phyloP scores from a whole-genome alignment of 2,329 filamentous ascomycete species.

The Fusarium keratoplasticum region DNA sequence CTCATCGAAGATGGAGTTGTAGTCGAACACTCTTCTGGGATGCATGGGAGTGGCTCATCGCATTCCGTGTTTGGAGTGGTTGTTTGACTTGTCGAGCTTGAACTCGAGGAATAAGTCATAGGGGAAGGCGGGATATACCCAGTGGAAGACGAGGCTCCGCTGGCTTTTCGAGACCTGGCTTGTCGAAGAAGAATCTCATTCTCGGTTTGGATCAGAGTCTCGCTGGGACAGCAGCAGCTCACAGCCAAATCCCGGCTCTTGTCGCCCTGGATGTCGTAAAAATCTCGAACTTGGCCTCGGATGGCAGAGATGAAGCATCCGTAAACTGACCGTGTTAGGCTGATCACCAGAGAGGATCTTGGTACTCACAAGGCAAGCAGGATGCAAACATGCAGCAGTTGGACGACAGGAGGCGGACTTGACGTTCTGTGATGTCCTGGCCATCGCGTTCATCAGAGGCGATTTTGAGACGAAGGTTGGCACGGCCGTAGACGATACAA shows the following conservation, averaged over 20 bases:
- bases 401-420: background rate
- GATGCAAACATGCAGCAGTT: constrained; percentile 7
- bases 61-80: constrained; percentile 2
- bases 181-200: constrained; percentile 50
- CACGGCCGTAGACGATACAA: constrained; percentile 16
- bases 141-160: background rate
- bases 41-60: constrained; percentile 22
- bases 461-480: background rate
- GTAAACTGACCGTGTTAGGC: constrained; percentile 44
- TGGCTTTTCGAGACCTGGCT: constrained; percentile 21
- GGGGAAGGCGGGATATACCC: constrained; percentile 37
- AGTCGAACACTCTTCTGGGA: constrained; percentile 30
- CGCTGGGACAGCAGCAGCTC: constrained; percentile 46
- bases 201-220: constrained; percentile 45
- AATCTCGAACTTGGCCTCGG: constrained; percentile 46
- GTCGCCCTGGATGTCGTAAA: constrained; percentile 49
- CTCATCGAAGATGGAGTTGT: background rate
- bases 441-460: background rate
- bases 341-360: background rate
- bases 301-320: constrained; percentile 44
- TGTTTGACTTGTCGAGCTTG: constrained; percentile 8
- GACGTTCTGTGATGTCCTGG: background rate
- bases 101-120: constrained; percentile 36
- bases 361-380: constrained; percentile 45
- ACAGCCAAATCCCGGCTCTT: constrained; percentile 37